Evolutionary conservation across 805 yeast genomes (phyloP), one percentile per base, ranked within the genome.

Genomic region (Kluyveromyces starmeri): DNA sequence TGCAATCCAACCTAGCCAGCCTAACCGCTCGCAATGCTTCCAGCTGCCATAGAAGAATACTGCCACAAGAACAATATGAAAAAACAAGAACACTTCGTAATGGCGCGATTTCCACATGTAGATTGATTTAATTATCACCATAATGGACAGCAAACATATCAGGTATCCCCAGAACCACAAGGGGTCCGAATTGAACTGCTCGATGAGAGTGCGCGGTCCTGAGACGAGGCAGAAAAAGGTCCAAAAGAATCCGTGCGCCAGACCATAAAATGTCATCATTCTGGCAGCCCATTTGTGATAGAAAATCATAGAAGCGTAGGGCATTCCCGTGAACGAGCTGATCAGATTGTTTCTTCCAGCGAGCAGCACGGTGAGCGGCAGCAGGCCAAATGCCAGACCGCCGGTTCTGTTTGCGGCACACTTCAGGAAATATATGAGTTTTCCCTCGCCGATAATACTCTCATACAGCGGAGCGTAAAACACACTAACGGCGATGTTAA

Each of bases 271-370:
- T 35, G 64, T 56, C 36, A 62, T 54, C 17, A 59, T 49, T 34
- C 71, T 54, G 1, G 73, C 62, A 14, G 61, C 53, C 70, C 71
- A 78, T 53, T 72, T 77, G 56, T 85, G 96, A 48, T 73, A 71
- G 19, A 67, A 59, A 51, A 78, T 69, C 56, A 82, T 80, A 1
- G 80, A 66, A 7, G 77, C 61, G 44, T 71, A 77, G 4, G 75
- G 62, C 66, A 84, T 66, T 2, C 83, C 83, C 0, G 88, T 71
- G 4, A 78, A 29, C 46, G 59, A 59, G 40, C 71, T 71, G 43
- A 83, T 55, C 18, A 83, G 63, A 53, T 79, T 83, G 55, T 81
- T 83, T 48, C 94, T 64, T 7, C 85, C 82, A 6, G 83, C 79
- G 51, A 83, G 77, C 22, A 81, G 50, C 14, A 76, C 63, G 20